Base-by-base conservation (phyloP, 2,329 filamentous ascomycete genomes). In the Xylaria multiplex region DNA sequence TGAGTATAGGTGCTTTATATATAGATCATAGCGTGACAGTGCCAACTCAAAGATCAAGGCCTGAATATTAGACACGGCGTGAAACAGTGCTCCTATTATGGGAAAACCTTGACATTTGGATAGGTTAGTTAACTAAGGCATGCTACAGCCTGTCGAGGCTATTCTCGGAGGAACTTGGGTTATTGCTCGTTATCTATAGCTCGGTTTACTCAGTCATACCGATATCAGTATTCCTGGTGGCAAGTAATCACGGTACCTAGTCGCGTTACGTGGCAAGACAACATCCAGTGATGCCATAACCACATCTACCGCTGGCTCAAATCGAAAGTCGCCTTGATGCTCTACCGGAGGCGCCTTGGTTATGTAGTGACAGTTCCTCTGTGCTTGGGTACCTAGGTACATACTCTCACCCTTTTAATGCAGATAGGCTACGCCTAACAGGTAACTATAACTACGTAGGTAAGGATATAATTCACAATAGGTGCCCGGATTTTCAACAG, bases 391-490 rank as follows among this genome's bases (percentile, higher is more conserved):
- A 24, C 3, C 9, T 50, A 32, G 24, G 30, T 32, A 35, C 9
- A 3, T 27, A 27, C 49, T 24, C 16, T 3, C 7, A 19, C 16
- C 16, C 49, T 11, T n/a, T 19, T 16, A 5, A 32, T 13, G 13
- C 6, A 30, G 6, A 46, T 22, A 46, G 7, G n/a, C 3, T 22
- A n/a, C 6, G 24, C 5, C 3, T 9, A 32, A 24, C 3, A 30
- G 48, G 24, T 16, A 50, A 3, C 14, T 22, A 37, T 27, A 37
- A 8, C 6, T 13, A 37, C 6, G 35, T 27, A 27, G 27, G 16
- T 30, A 62, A 49, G 24, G 30, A 42, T 62, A 62, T 62, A 62
- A 27, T 48, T 22, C 14, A 16, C 7, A 42, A 55, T 2, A 48
- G 19, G 50, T 27, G 30, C 2, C 5, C 16, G 11, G 14, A 14